Conservation (phyloP, 1,284 basidiomycete genomes). For the Dichomitus squalens region DNA sequence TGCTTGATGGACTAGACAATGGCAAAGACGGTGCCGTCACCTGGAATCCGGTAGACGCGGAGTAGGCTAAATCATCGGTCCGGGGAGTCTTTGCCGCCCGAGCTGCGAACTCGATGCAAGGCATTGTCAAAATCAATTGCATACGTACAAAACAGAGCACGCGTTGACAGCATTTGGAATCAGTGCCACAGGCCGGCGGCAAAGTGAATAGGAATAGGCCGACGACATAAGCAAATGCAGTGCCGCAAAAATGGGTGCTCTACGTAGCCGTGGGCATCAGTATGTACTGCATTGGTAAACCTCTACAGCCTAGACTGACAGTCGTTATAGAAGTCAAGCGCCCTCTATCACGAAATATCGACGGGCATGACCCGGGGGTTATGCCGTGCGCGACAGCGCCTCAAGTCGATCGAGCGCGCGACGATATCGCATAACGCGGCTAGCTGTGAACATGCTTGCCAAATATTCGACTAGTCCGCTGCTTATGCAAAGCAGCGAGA, state of each 20-base stretch:
- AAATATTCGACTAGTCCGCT: too few relatives aligned
- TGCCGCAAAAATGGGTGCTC: not conserved
- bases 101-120: slow-evolving; percentile 1
- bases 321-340: too few relatives aligned
- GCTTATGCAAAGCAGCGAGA: too few relatives aligned
- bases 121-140: not conserved
- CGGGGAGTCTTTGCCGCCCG: not conserved
- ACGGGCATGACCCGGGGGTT: too few relatives aligned
- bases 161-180: not conserved
- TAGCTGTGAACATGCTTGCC: too few relatives aligned
- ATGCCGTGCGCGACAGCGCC: too few relatives aligned
- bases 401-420: too few relatives aligned
- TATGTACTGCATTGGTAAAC: too few relatives aligned
- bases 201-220: not conserved
- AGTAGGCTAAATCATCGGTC: slow-evolving; percentile 9
- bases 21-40: slow-evolving; percentile 49
- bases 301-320: too few relatives aligned
- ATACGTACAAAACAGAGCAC: not conserved
- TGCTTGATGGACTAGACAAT: slow-evolving; percentile 49
- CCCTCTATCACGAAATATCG: too few relatives aligned
- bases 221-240: not conserved
- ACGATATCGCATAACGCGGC: too few relatives aligned
- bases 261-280: not conserved
- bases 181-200: not conserved
- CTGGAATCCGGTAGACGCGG: slow-evolving; percentile 53